Evolutionary conservation across 1,284 basidiomycete genomes (phyloP), one percentile per base, ranked within the genome.

Genomic region (Lentinus polychrous): DNA sequence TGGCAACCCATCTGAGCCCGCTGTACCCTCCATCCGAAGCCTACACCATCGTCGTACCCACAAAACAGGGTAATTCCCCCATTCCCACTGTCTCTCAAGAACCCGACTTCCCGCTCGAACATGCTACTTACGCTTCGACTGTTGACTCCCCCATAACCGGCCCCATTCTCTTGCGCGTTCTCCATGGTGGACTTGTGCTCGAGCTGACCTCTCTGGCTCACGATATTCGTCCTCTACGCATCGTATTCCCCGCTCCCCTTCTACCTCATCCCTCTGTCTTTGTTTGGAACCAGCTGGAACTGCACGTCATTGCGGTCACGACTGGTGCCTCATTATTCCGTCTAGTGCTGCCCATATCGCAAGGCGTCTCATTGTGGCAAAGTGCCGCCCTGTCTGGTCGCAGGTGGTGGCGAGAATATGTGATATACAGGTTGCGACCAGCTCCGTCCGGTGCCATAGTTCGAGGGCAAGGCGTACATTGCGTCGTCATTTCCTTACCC

Each of bases 231-330:
- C 80, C 84, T 10, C 71, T 92, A 51, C 81, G 89, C 46, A 81
- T 94, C 58, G 72, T 86, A 53, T 90, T 93, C 56, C 87, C 91
- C 22, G 79, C 84, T 15, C 62, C 74, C n/a, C 67, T 94, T 34
- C 65, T 88, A 7, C 74, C 85, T 17, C 70, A 74, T 34, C 88
- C 89, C 5, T 74, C 79, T 24, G 64, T 92, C 47, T 73, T 86
- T 52, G 61, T 83, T 12, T 82, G 74, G 60, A 70, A 78, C 36
- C 69, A 75, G 5, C 68, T 76, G 8, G 76, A 83, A 56, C 66
- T 94, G 7, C 86, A 91, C 62, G 62, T 94, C 14, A 59, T 92
- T 34, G 81, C 80, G 0, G 73, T 88, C 22, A 88, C 90, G 0
- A 66, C 73, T 41, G 70, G 72, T 7, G 86, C 86, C 4, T 86